A percentile compares a stretch with the other conserved stretches of the same genome.
Evolutionary conservation across 306 rosid genomes (phyloP).

Genomic region (Pterocarpus macrocarpus): DNA sequence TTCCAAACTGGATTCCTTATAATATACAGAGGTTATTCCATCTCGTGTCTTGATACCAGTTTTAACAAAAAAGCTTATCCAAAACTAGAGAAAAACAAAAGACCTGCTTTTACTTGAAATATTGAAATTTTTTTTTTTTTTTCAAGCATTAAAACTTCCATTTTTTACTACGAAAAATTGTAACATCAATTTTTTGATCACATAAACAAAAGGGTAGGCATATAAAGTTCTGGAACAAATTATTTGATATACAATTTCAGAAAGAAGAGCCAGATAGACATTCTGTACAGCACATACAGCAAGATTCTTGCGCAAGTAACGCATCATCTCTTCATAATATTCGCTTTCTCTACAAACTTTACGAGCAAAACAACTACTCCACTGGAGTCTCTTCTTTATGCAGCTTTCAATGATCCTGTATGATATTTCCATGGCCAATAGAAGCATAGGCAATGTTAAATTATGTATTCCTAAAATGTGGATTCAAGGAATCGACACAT

Average conservation of each 20-base stretch:
- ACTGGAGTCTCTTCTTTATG: constrained; percentile 90
- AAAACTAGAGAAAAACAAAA: background rate
- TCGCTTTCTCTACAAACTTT: constrained; percentile 92
- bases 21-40: no score
- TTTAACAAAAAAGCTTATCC: background rate
- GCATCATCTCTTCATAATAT: constrained; percentile 97
- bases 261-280: constrained; percentile 34
- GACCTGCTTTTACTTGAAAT: constrained; percentile 9
- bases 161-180: background rate
- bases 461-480: constrained; percentile 11
- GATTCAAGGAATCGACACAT: constrained; percentile 33
- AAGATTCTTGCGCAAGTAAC: constrained; percentile 85
- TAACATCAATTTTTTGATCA: constrained; percentile 31
- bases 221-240: constrained; percentile 7
- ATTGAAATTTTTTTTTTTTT: background rate
- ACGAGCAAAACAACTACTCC: constrained; percentile 91
- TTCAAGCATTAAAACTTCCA: constrained; percentile 21
- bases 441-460: constrained; percentile 8
- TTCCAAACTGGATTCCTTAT: no score
- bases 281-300: constrained; percentile 67
- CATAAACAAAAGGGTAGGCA: constrained; percentile 8
- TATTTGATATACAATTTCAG: constrained; percentile 39
- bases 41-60: no score
- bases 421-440: constrained; percentile 35
- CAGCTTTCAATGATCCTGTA: constrained; percentile 85